Evolutionary conservation across 75 land plant species (phyloP).

Genomic region (Selaginella moellendorffii): DNA sequence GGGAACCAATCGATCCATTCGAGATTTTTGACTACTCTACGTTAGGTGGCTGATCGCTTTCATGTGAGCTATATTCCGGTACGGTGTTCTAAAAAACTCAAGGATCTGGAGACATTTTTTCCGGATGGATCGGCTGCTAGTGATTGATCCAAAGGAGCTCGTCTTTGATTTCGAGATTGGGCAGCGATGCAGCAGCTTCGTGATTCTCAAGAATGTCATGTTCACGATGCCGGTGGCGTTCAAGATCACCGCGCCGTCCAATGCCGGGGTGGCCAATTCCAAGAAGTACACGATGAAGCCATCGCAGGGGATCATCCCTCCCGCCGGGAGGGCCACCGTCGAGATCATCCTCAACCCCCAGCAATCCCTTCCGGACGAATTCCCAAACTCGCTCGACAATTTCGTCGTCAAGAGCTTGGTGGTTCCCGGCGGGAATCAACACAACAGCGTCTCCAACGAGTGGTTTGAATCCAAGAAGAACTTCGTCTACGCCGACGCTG

Average conservation of each 20-base stretch:
- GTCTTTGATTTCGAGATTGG: constrained; percentile 33
- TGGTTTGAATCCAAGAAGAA: constrained; percentile 22
- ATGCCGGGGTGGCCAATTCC: too few relatives aligned
- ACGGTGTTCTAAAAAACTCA: not conserved
- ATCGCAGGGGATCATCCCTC: constrained; percentile 38
- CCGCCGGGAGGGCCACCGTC: constrained; percentile 26
- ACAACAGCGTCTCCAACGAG: constrained; percentile 11
- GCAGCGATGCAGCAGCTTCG: constrained; percentile 32
- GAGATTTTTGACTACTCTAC: too few relatives aligned
- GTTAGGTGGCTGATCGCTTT: not conserved
- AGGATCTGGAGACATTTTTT: not conserved
- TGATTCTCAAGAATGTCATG: constrained; percentile 39
- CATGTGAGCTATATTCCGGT: not conserved
- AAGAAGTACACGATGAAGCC: constrained; percentile 54
- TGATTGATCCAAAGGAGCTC: constrained; percentile 40
- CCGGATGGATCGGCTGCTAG: constrained; percentile 38
- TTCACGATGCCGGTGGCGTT: constrained; percentile 36
- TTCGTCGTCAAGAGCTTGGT: constrained; percentile 37
- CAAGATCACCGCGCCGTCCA: constrained; percentile 61
- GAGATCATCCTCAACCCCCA: constrained; percentile 40
- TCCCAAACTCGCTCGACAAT: constrained; percentile 14
- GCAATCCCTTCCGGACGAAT: not conserved
- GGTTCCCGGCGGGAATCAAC: not conserved
- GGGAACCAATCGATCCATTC: too few relatives aligned
- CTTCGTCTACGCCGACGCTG: constrained; percentile 17